These are phyloP conservation scores for Penicillium mononematosum DNA, from an alignment of 495 filamentous ascomycete genomes.

Conservation along the genomic window DNA sequence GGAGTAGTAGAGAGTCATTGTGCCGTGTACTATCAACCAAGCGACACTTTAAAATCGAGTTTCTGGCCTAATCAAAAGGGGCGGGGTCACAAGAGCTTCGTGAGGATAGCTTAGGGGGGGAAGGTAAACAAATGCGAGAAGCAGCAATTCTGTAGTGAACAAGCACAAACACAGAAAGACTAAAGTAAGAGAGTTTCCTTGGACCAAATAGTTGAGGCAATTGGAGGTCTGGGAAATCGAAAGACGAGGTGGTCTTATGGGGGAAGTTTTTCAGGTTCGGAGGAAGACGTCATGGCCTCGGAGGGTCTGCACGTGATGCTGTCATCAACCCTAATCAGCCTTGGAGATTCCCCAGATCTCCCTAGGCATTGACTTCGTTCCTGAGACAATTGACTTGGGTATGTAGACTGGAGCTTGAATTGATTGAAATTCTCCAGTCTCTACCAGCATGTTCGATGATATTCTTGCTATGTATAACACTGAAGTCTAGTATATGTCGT, in stretches of 20 bases:
- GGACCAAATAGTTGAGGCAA: slow-evolving; percentile 13
- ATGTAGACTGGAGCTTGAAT: background rate
- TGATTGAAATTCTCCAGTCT: background rate
- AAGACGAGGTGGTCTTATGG: slow-evolving; percentile 34
- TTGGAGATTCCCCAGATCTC: background rate
- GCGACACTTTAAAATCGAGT: slow-evolving; percentile 12
- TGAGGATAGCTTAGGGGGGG: slow-evolving; percentile 16
- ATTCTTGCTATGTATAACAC: background rate
- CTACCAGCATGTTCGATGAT: background rate
- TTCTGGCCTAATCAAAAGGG: slow-evolving; percentile 23
- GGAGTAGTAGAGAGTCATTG: slow-evolving; percentile 98
- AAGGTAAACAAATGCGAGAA: slow-evolving; percentile 22
- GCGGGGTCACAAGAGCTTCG: slow-evolving; percentile 21
- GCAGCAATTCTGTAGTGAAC: background rate
- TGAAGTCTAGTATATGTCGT: background rate
- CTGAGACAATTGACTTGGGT: background rate
- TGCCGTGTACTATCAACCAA: slow-evolving; percentile 34
- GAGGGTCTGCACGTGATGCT: slow-evolving; percentile 15
- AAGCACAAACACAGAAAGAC: background rate
- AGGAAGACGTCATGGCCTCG: slow-evolving; percentile 39
- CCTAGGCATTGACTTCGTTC: background rate
- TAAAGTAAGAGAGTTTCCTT: slow-evolving; percentile 6
- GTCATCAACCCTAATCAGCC: slow-evolving; percentile 8
- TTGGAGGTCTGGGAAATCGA: slow-evolving; percentile 9
- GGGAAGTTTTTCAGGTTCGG: slow-evolving; percentile 24